These are phyloP conservation scores for Thelephora ganbajun DNA, from an alignment of 768 basidiomycete genomes.

Conservation along the genomic window DNA sequence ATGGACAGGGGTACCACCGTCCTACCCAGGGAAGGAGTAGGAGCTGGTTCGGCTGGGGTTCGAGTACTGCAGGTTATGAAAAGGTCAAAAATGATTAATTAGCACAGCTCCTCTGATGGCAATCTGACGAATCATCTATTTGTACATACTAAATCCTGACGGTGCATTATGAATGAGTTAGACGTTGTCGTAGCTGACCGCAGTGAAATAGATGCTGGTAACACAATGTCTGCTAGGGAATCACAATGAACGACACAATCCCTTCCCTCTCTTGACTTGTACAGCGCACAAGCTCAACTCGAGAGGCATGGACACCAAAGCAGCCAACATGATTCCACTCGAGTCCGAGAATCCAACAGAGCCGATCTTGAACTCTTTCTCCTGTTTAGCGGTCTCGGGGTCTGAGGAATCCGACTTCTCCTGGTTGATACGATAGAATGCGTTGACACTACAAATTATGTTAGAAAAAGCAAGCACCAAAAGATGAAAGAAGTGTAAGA, in stretches of 20 bases:
- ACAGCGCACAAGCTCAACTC: constrained; percentile 65
- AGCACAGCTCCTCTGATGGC: no score
- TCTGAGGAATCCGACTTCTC: constrained; percentile 42
- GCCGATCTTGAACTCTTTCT: constrained; percentile 82
- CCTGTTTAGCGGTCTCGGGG: constrained; percentile 51
- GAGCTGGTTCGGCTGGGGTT: constrained; percentile 42
- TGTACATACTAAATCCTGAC: no score
- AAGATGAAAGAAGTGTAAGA: constrained; percentile 11
- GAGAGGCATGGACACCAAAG: constrained; percentile 54
- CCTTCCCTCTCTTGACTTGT: constrained; percentile 58
- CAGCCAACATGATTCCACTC: constrained; percentile 50
- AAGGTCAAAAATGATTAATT: constrained; percentile 35
- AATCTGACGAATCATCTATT: no score
- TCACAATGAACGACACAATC: constrained; percentile 30
- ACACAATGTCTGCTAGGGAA: no score
- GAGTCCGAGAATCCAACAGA: constrained; percentile 81
- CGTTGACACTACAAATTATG: constrained; percentile 49
- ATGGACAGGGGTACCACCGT: constrained; percentile 5
- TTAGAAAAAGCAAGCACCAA: constrained; percentile 1
- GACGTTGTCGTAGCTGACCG: no score
- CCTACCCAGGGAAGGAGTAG: constrained; percentile 19
- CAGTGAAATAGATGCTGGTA: no score
- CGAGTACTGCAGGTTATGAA: constrained; percentile 28
- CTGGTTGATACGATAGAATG: constrained; percentile 73
- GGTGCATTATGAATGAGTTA: no score